Base-by-base conservation (phyloP, 139 green algal species). In the Gonium pectorale region DNA sequence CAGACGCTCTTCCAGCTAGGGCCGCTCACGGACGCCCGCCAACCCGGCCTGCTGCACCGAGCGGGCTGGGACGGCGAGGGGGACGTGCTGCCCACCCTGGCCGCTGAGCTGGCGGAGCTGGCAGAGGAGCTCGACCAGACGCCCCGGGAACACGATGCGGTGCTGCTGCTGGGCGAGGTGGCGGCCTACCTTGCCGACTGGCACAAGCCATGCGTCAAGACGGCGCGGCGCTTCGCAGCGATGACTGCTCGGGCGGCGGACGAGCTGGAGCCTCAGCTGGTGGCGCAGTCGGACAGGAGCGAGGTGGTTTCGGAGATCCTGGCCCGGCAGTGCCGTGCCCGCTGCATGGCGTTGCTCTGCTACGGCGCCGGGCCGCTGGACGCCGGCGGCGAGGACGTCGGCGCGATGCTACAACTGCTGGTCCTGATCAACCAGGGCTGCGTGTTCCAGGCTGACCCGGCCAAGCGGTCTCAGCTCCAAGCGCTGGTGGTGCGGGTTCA, bases 111-210 rank as follows among this genome's bases (percentile, higher is more conserved):
- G 43, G 9, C 37, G 1, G 7, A 33, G 0, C 77, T 88, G 26
- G 81, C 87, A 5, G 84, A 71, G 9, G 80, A 92, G 86, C 86
- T 94, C 46, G 49, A 85, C 0, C 3, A 87, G 0, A 75, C 49
- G 56, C 86, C 72, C 3, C 54, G 86, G 0, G 86, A 91, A 31
- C 86, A 91, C 43, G 69, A 81, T 4, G 67, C 86, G 11, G 79
- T 92, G 64, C 62, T 90, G 70, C 68, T 92, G 38, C 86, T 93
- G 49, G 90, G 90, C 4, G 81, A 90, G 68, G 21, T 91, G 19
- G 86, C 86, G 15, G 74, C 86, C 7, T 93, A 89, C 86, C 83
- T 93, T 19, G 72, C 88, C 0, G 51, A 64, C 24, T 85, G 64
- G 64, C 44, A 85, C 49, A 4, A 24, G 11, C 79, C 63, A 33